Evolutionary conservation across 1,139 yeast species (phyloP), one percentile per base, ranked within the genome.

Genomic region (Blastobotrys apis): DNA sequence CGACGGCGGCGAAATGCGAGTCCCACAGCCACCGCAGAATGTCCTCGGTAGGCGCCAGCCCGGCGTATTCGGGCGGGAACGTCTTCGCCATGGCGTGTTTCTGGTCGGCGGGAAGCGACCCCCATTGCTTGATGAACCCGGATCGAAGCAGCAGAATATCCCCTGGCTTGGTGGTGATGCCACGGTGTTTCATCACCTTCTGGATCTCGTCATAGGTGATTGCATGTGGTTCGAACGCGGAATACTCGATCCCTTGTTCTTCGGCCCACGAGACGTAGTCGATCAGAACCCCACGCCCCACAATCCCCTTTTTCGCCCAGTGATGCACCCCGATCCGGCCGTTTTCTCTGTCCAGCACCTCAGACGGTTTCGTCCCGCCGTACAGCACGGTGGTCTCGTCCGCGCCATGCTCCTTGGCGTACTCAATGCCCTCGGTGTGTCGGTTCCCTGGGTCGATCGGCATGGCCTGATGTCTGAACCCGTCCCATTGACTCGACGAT

Each of bases 41-140:
- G 15, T 53, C 58, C 17, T 50, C 49, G 36, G 49, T 40, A 17
- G 51, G 52, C 9, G 50, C 56, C 15, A 60, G 47, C 5, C 64
- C 64, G 9, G 53, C 48, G 40, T 40, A 51, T 78, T 72, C 10
- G 26, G 33, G 32, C 58, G 74, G 71, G 58, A 75, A 68, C 10
- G 81, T 5, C 23, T 17, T 80, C 57, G 75, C 73, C 45, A 78
- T 72, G 8, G 8, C 27, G 12, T 25, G 27, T 25, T 25, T 25
- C 27, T 25, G 27, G 12, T 25, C 27, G 64, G 78, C 83, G 40
- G 81, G 77, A 41, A 80, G 81, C 29, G 5, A 35, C 13, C 31
- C 52, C 58, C 62, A 63, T 44, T 60, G 58, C 32, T 49, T 49
- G 22, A 55, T 53, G 41, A 58, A 50, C 4, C 67, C 67, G 13